These are phyloP conservation scores for Alternaria atra DNA, from an alignment of 2,329 filamentous ascomycete species.

Conservation along the genomic window DNA sequence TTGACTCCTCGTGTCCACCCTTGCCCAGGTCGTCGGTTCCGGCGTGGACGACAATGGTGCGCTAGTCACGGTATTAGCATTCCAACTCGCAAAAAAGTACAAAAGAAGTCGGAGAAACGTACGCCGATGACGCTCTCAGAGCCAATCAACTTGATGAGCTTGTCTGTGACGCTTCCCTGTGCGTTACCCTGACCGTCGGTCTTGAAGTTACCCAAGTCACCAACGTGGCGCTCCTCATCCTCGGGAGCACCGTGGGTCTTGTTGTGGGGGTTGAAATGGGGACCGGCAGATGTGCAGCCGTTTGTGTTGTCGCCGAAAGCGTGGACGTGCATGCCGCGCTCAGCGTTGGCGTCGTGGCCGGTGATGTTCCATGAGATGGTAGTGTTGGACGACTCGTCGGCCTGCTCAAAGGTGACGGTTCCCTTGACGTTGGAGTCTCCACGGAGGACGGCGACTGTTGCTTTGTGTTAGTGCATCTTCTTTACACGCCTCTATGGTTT, in stretches of 20 bases:
- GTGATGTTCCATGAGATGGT: conserved; percentile 91
- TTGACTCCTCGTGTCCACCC: conserved; percentile 90
- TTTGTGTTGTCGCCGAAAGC: conserved; percentile 99
- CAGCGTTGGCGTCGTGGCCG: conserved; percentile 91
- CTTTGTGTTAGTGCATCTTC: conserved; percentile 12
- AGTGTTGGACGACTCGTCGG: conserved; percentile 80
- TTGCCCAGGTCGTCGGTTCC: conserved; percentile 97
- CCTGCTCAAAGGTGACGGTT: conserved; percentile 95
- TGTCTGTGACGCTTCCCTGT: conserved; percentile 81
- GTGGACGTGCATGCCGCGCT: conserved; percentile 99
- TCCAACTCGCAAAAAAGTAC: not conserved
- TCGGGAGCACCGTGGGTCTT: conserved; percentile 90
- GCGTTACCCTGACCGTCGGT: conserved; percentile 93
- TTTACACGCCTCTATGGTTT: not conserved
- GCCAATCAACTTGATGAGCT: conserved; percentile 92
- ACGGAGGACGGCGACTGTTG: conserved; percentile 89
- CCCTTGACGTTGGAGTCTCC: conserved; percentile 96
- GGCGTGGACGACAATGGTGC: conserved; percentile 92
- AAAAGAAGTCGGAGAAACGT: conserved; percentile 47
- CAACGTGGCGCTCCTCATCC: conserved; percentile 89
- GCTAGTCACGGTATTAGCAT: conserved; percentile 60
- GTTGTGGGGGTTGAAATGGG: conserved; percentile 97
- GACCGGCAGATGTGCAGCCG: conserved; percentile 96
- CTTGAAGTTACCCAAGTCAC: conserved; percentile 96
- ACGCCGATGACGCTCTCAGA: conserved; percentile 94